Conservation (phyloP, 2,329 filamentous ascomycete genomes). For the Alternaria arbusti region DNA sequence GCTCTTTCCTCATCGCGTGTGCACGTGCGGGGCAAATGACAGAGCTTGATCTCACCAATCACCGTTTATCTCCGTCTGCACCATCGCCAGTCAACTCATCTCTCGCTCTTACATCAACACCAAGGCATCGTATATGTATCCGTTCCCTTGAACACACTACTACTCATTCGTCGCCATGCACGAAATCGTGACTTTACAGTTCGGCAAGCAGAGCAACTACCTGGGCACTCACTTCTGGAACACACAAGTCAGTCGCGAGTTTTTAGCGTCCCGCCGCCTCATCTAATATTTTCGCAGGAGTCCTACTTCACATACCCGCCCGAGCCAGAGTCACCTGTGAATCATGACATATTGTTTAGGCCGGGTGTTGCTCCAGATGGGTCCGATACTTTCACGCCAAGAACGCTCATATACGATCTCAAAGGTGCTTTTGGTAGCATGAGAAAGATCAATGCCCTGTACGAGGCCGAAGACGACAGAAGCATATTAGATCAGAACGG, state of each 20-base stretch:
- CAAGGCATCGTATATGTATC: not conserved
- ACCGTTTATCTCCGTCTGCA: not conserved
- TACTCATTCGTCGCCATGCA: slow-evolving; percentile 67
- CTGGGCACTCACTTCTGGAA: slow-evolving; percentile 98
- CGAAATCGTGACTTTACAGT: slow-evolving; percentile 92
- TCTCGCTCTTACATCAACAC: not conserved
- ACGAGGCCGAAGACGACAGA: slow-evolving; percentile 64
- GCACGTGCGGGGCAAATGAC: slow-evolving; percentile 33
- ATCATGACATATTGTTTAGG: slow-evolving; percentile 89
- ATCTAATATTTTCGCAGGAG: slow-evolving; percentile 64
- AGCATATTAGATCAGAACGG: slow-evolving; percentile 30
- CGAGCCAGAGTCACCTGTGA: slow-evolving; percentile 68
- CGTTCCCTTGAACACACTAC: no score
- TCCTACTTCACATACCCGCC: slow-evolving; percentile 92
- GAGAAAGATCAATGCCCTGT: slow-evolving; percentile 85
- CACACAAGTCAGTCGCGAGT: slow-evolving; percentile 67
- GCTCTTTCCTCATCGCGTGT: slow-evolving; percentile 20
- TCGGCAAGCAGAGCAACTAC: slow-evolving; percentile 92
- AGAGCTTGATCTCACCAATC: slow-evolving; percentile 14
- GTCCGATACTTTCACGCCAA: slow-evolving; percentile 87
- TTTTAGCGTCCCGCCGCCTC: not conserved
- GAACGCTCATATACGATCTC: slow-evolving; percentile 91
- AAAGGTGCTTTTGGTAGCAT: slow-evolving; percentile 93
- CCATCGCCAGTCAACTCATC: not conserved
- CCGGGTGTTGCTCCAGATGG: slow-evolving; percentile 82